phyloP scores from a whole-genome alignment of 1,284 basidiomycete species.

The Boletus smithii region DNA sequence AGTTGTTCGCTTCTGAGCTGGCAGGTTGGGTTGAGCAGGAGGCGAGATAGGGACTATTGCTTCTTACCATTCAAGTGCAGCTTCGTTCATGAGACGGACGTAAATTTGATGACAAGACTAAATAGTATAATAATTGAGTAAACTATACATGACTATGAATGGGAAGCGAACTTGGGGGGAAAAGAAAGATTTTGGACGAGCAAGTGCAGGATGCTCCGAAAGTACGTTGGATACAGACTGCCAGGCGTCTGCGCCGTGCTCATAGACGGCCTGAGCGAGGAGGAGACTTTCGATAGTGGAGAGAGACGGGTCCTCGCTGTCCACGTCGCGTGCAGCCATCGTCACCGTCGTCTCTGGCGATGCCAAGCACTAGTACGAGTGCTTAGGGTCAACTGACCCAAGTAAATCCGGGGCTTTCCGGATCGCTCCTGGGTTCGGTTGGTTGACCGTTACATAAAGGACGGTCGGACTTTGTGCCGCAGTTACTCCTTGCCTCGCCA shows the following conservation, averaged over 20 bases:
- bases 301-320: slow-evolving; percentile 30
- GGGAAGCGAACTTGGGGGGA: slow-evolving; percentile 53
- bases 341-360: slow-evolving; percentile 15
- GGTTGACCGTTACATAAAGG: slow-evolving; percentile 16
- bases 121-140: slow-evolving; percentile 22
- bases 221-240: slow-evolving; percentile 62
- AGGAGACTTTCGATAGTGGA: slow-evolving; percentile 65
- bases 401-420: slow-evolving; percentile 25
- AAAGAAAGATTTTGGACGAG: slow-evolving; percentile 66
- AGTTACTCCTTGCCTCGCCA: slow-evolving; percentile 42
- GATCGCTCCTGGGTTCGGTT: not conserved
- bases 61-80: slow-evolving; percentile 64
- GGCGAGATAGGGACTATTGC: not conserved
- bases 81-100: slow-evolving; percentile 62
- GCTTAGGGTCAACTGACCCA: slow-evolving; percentile 10
- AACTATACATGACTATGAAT: slow-evolving; percentile 14
- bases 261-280: slow-evolving; percentile 81
- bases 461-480: slow-evolving; percentile 15
- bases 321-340: slow-evolving; percentile 19
- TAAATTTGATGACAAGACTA: slow-evolving; percentile 71
- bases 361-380: too few species aligned
- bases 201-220: slow-evolving; percentile 61
- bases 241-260: slow-evolving; percentile 79
- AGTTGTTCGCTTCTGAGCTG: slow-evolving; percentile 42
- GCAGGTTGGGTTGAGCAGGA: slow-evolving; percentile 13